Base-by-base conservation (phyloP, 2,329 filamentous ascomycete species). In the Pseudocercospora pini-densiflorae region DNA sequence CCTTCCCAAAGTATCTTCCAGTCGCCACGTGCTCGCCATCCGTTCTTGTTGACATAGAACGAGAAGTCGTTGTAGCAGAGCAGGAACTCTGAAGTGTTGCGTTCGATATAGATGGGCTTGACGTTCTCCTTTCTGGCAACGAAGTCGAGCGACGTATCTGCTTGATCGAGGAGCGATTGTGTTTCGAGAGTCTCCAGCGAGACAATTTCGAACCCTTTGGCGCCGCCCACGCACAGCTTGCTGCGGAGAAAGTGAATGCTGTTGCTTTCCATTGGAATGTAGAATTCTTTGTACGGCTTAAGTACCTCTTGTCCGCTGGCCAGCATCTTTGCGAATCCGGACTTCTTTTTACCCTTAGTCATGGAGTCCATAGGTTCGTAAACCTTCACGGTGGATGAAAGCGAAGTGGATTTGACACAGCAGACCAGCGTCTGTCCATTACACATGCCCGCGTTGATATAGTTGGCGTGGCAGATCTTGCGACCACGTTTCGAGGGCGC, bases 1-100 rank as follows among this genome's bases (percentile, higher is more conserved):
- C 95, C 95, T 82, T 99, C 95, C 95, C 95, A 99, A 70, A 94
- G 91, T 76, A 99, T 97, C 74, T 91, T 90, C 95, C 95, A 99
- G 79, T 99, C 95, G 5, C 94, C 93, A 75, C 94, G 87, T 62
- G 94, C 94, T 69, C 95, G 89, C 95, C 95, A 99, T 43, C 95
- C 95, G 79, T 99, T 98, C 75, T 95, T 89, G 81, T 99, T 98
- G 77, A 99, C 95, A 76, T 98, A 99, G 87, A 99, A 99, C 12
- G 93, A 97, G 81, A 97, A 99, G 79, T 99, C 95, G 4, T 93
- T 95, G 82, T 99, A 99, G 80, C 97, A 98, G 70, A 99, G 89
- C 72, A 99, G 81, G 84, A 99, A 99, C 77, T 99, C 95, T 78
- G 94, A 94, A 73, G 96, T 96, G 77, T 98, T 90, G 54, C 95